phyloP scores from a whole-genome alignment of 139 green algal species.

The Pedinophyceae sp. region DNA sequence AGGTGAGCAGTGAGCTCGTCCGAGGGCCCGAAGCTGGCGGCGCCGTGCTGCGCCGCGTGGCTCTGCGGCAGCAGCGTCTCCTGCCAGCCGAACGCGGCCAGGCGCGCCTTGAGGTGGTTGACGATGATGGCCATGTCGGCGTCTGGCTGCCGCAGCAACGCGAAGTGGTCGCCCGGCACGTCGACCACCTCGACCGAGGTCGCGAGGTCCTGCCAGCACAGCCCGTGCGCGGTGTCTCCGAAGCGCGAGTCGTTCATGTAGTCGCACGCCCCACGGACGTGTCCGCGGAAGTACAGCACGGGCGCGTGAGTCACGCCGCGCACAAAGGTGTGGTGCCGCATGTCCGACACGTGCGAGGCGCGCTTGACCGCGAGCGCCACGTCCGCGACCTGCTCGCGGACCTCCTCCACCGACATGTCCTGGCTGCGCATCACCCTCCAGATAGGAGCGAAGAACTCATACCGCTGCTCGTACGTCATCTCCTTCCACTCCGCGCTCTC shows the following conservation, averaged over 20 bases:
- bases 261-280: conserved; percentile 39
- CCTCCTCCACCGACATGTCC: conserved; percentile 35
- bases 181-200: conserved; percentile 46
- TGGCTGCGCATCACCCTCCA: conserved; percentile 72
- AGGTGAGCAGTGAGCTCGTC: conserved; percentile 58
- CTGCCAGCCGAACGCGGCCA: conserved; percentile 28
- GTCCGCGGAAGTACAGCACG: conserved; percentile 64
- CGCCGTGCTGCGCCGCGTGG: not conserved
- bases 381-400: conserved; percentile 40
- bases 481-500: conserved; percentile 62
- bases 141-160: conserved; percentile 47
- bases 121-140: conserved; percentile 40
- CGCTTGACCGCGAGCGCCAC: conserved; percentile 66
- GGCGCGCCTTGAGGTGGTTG: conserved; percentile 24
- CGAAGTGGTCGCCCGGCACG: conserved; percentile 72
- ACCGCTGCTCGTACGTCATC: conserved; percentile 28
- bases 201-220: conserved; percentile 49
- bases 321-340: conserved; percentile 46
- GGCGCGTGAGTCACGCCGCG: conserved; percentile 8
- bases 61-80: conserved; percentile 22
- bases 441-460: conserved; percentile 77
- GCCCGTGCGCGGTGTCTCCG: conserved; percentile 26
- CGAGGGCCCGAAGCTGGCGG: not conserved
- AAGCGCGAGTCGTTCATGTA: conserved; percentile 61
- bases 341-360: conserved; percentile 46